phyloP scores from a whole-genome alignment of 148 eudicot species.

The Rhododendron molle region DNA sequence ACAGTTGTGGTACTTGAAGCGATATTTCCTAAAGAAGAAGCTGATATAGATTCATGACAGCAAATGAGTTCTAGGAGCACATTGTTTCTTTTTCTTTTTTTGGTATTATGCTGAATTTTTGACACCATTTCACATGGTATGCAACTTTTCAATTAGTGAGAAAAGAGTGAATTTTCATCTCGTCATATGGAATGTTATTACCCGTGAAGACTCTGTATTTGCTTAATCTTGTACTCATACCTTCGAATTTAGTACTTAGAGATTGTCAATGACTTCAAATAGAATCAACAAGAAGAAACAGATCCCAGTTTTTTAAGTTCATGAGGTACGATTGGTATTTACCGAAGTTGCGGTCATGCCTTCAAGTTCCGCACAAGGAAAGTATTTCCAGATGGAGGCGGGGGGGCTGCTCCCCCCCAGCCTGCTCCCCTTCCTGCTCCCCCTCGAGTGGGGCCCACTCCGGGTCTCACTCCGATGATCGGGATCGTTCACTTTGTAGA shows the following conservation, averaged over 20 bases:
- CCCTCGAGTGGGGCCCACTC: too few relatives aligned
- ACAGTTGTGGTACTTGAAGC: slow-evolving; percentile 59
- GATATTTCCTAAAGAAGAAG: slow-evolving; percentile 68
- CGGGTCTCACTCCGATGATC: too few relatives aligned
- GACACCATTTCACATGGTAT: neutral
- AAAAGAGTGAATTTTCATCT: neutral
- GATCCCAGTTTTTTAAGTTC: neutral
- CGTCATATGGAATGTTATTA: neutral
- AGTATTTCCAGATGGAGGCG: too few relatives aligned
- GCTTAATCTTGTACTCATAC: neutral
- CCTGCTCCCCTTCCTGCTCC: too few relatives aligned
- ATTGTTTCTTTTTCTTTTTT: neutral
- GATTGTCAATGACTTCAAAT: neutral
- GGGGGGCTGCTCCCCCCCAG: too few relatives aligned
- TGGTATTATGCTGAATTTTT: neutral
- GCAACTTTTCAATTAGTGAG: neutral
- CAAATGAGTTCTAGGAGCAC: neutral
- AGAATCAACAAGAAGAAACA: neutral
- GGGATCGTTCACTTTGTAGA: too few relatives aligned
- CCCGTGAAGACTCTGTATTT: neutral
- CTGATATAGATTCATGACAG: slow-evolving; percentile 40
- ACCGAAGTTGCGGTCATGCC: neutral
- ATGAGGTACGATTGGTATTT: neutral
- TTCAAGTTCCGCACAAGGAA: neutral
- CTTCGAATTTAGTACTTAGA: neutral